A percentile compares a stretch with the other conserved stretches of the same genome.
Evolutionary conservation across 1,284 basidiomycete species (phyloP).

Genomic region (Mycena sp.): DNA sequence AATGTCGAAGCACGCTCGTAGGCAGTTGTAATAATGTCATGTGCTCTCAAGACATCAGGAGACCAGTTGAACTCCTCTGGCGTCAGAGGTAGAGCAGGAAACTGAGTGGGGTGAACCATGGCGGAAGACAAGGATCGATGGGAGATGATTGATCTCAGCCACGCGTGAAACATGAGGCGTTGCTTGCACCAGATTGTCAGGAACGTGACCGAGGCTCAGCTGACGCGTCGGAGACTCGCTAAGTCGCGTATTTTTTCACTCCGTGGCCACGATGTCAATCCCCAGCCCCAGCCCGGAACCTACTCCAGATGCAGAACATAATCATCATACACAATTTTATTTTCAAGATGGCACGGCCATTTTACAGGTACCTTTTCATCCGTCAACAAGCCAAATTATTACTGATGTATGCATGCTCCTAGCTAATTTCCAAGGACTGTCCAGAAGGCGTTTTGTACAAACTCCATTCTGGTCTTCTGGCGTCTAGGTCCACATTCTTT

Average conservation of each 20-base stretch:
- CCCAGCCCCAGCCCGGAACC: not conserved
- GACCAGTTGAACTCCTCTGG: slow-evolving; percentile 4
- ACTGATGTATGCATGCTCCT: no score
- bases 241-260: not conserved
- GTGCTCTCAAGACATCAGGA: slow-evolving; percentile 1
- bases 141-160: not conserved
- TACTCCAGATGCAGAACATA: no score
- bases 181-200: not conserved
- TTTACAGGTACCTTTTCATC: not conserved
- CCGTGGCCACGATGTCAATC: not conserved
- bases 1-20: not conserved
- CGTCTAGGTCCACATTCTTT: not conserved
- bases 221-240: not conserved
- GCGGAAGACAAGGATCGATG: not conserved
- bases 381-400: no score
- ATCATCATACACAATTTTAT: not conserved
- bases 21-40: not conserved
- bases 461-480: not conserved
- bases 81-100: not conserved
- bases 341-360: not conserved
- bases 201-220: not conserved
- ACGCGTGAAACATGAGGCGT: not conserved
- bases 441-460: not conserved
- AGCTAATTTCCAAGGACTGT: not conserved
- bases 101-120: not conserved